These are phyloP conservation scores for Gautieria morchelliformis DNA, from an alignment of 768 basidiomycete genomes.

Conservation along the genomic window DNA sequence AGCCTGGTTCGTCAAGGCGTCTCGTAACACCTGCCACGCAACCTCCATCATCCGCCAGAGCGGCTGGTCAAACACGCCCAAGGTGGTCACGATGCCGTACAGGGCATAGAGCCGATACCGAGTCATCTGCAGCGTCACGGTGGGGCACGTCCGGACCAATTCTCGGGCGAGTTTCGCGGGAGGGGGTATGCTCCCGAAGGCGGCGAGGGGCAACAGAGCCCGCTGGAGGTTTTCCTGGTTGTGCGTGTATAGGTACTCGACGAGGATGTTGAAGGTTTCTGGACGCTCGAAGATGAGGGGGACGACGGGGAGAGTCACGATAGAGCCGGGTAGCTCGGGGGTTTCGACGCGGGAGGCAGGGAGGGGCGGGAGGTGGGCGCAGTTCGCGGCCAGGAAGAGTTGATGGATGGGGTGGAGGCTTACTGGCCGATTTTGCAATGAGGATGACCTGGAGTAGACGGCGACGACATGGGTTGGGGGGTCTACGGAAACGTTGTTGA, in stretches of 20 bases:
- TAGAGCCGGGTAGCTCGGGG: conserved; percentile 18
- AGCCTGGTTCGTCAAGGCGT: conserved; percentile 32
- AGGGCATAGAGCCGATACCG: conserved; percentile 45
- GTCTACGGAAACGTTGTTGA: conserved; percentile 21
- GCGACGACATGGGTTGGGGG: conserved; percentile 29
- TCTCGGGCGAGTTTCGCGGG: conserved; percentile 21
- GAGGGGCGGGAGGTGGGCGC: conserved; percentile 51
- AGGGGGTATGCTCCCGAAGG: conserved; percentile 15
- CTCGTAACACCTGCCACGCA: conserved; percentile 59
- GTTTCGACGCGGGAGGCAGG: conserved; percentile 22
- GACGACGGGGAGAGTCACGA: conserved; percentile 47
- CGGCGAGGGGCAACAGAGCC: conserved; percentile 16
- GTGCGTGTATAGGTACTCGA: conserved; percentile 60
- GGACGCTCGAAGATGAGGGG: conserved; percentile 56
- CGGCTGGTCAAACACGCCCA: conserved; percentile 57
- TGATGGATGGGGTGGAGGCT: conserved; percentile 60
- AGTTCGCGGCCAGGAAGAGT: conserved; percentile 59
- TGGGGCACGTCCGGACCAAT: conserved; percentile 29
- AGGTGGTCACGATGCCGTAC: conserved; percentile 61
- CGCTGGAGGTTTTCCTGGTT: conserved; percentile 38
- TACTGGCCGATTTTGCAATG: conserved; percentile 14
- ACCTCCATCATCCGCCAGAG: conserved; percentile 61
- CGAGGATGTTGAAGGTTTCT: conserved; percentile 47
- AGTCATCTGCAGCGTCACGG: conserved; percentile 19
- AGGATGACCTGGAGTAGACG: conserved; percentile 14